Base-by-base conservation (phyloP, 2,329 filamentous ascomycete species). In the Aspergillus flavus region DNA sequence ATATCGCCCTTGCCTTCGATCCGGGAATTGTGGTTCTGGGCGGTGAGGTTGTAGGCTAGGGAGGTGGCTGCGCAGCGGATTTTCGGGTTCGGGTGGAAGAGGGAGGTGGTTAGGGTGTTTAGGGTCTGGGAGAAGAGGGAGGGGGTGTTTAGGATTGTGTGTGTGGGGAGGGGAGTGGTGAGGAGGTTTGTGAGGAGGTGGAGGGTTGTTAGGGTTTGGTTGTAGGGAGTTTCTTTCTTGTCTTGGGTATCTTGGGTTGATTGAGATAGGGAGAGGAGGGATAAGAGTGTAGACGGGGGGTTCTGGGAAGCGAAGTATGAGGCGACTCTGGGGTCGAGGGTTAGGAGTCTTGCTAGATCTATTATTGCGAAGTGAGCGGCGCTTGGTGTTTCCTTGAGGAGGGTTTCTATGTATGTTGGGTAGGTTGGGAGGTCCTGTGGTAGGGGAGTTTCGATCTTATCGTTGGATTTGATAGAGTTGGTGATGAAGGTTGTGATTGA, bases 161-260 rank as follows among this genome's bases (percentile, higher is more conserved):
- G 0, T 90, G 19, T 96, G 92, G 2, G 97, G 87, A 21, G 96
- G 0, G 0, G 87, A 85, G 89, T 90, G 0, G 87, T 89, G 79
- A 96, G 97, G 48, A 96, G 82, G 72, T 97, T 97, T 79, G 93
- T 96, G 1, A 87, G 85, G 72, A 94, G 85, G 69, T 97, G 94
- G 26, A 96, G 79, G 0, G 92, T 90, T 2, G 96, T 86, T 2
- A 97, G 50, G 9, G 4, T 23, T 16, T 36, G 30, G 5, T 34
- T 86, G 14, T 92, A 89, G 1, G 97, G 84, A 2, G 90, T 89
- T 73, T 97, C 97, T 16, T 36, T 14, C 0, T 93, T 92, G 26
- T 28, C 26, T 28, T 28, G 26, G 5, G 26, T 0, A 28, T 28
- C 26, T 6, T 80, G 62, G 23, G 61, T 41, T 4, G 6, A 3